Conservation (phyloP, 768 basidiomycete species). For the Albatrellus ellisii region DNA sequence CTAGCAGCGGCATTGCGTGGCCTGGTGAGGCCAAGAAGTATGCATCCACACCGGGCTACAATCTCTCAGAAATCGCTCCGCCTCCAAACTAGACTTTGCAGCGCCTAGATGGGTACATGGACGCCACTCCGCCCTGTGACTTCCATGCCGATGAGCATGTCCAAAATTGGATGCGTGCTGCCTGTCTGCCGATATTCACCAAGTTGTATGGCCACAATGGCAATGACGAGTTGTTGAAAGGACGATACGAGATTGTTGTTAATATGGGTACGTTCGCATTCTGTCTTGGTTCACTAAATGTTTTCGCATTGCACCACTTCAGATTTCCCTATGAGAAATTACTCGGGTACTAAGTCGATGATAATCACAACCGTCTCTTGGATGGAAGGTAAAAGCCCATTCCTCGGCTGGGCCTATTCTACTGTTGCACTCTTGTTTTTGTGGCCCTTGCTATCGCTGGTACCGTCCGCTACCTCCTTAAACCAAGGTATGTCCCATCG, state of each 20-base stretch:
- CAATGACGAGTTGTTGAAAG: constrained; percentile 52
- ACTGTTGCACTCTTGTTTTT: constrained; percentile 78
- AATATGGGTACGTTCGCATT: constrained; percentile 62
- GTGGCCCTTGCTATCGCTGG: constrained; percentile 82
- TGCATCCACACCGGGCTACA: constrained; percentile 43
- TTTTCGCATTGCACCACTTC: background rate
- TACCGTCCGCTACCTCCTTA: constrained; percentile 84
- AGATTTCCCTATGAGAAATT: constrained; percentile 86
- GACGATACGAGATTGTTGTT: constrained; percentile 63
- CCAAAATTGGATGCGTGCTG: constrained; percentile 99
- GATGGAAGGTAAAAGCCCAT: constrained; percentile 97
- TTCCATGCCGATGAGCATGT: constrained; percentile 77
- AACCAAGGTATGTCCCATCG: constrained; percentile 52
- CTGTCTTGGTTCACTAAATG: background rate
- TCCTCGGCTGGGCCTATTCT: constrained; percentile 97
- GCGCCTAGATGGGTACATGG: constrained; percentile 66
- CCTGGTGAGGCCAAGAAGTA: constrained; percentile 91
- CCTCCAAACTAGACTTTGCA: constrained; percentile 83
- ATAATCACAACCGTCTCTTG: constrained; percentile 96
- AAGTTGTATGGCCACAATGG: constrained; percentile 94
- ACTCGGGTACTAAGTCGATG: constrained; percentile 90
- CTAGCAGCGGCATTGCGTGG: constrained; percentile 85
- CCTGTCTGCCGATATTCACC: constrained; percentile 91
- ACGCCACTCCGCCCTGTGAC: constrained; percentile 54
- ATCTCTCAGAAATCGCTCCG: constrained; percentile 59